phyloP scores from a whole-genome alignment of 2,329 filamentous ascomycete genomes.

The Didymella arachidicola region DNA sequence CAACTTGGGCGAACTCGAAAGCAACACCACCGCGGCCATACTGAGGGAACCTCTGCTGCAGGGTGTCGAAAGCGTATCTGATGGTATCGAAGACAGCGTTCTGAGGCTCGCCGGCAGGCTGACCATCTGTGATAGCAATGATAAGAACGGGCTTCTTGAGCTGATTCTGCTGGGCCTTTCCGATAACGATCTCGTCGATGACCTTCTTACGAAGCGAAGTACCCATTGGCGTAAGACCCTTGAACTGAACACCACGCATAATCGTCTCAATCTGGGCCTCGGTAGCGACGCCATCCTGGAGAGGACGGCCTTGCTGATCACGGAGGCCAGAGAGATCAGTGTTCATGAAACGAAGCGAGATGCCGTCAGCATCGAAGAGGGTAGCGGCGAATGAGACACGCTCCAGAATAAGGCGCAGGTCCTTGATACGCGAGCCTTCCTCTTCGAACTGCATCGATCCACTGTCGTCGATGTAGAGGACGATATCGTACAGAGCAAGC shows the following conservation, averaged over 20 bases:
- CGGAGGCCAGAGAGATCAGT: conserved; percentile 53
- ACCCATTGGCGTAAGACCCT: conserved; percentile 72
- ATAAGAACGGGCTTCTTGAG: conserved; percentile 70
- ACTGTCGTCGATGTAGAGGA: conserved; percentile 72
- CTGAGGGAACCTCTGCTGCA: conserved; percentile 54
- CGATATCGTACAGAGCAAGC: conserved; percentile 67
- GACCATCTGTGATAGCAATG: conserved; percentile 71
- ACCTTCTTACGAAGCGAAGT: conserved; percentile 69
- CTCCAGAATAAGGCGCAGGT: conserved; percentile 69
- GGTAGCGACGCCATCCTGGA: conserved; percentile 63
- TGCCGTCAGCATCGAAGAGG: conserved; percentile 74
- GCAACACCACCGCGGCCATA: conserved; percentile 67
- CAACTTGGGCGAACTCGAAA: conserved; percentile 74
- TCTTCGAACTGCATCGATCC: conserved; percentile 75
- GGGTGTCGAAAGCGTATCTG: conserved; percentile 60
- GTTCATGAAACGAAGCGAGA: conserved; percentile 76
- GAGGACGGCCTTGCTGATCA: conserved; percentile 45
- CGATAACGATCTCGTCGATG: conserved; percentile 66
- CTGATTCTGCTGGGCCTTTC: conserved; percentile 59
- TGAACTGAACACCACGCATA: conserved; percentile 67
- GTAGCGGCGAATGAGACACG: conserved; percentile 70
- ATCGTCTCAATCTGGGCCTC: conserved; percentile 66
- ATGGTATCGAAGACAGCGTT: conserved; percentile 66
- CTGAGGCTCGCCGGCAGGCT: conserved; percentile 68
- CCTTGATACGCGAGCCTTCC: conserved; percentile 70